Base-by-base conservation (phyloP, 23 red algal species). In the Gracilariopsis chorda region DNA sequence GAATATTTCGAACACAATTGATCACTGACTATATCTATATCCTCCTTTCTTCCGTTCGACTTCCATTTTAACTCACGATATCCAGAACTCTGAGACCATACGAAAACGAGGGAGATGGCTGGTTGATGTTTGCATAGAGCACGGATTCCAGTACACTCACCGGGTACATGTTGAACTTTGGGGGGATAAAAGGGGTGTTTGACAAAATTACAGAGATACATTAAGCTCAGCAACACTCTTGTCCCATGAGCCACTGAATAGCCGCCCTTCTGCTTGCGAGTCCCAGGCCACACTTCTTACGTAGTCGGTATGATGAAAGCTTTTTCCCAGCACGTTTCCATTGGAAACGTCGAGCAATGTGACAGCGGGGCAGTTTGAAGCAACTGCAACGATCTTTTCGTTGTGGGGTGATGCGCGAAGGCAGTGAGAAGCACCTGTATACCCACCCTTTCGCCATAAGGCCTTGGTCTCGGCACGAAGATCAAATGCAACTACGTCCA, bases 101-200 rank as follows among this genome's bases (percentile, higher is more conserved):
- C 65, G 71, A 41, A 72, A 87, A 46, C 71, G 86, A 3, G 95
- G 95, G 17, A 53, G 48, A 37, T 98, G 95, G 95, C 48, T 98
- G n/a, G 85, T 75, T 41, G 67, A 89, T 4, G 58, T 44, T 56
- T 99, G 97, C 75, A 11, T 90, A 40, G 24, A 77, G 33, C 80
- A 86, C 46, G 97, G 97, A 21, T 99, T 86, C 77, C 77, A 71
- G 17, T 99, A 99, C 84, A 80, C 56, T 65, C 97, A 99, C 41
- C 92, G 97, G 36, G 58, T 99, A 47, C 97, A 99, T 89, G 85
- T 96, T 30, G 84, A 90, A 30, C 78, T 99, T 39, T 99, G 97
- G 97, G 93, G 93, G 12, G 94, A 95, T 89, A 69, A 80, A 17
- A 80, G 97, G 16, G 97, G 97, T 7, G 87, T 99, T 43, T 99